Conservation (phyloP, 441 rosid species). For the Corymbia calophylla region DNA sequence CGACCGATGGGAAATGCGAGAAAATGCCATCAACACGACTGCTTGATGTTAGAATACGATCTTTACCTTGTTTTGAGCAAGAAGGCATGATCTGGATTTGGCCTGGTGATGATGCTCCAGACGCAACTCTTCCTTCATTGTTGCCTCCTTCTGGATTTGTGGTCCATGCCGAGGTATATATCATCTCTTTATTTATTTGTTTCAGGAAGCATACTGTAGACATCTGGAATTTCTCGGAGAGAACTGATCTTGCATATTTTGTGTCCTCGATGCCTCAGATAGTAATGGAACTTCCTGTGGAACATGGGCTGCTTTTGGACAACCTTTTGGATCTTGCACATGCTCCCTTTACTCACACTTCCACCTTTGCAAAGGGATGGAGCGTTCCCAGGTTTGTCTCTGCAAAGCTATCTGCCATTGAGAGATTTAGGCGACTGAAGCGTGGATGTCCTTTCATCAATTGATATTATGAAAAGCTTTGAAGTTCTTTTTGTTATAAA, state of each 20-base stretch:
- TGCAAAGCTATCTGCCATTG: not conserved
- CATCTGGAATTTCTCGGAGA: not conserved
- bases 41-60: conserved; percentile 56
- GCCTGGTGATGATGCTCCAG: conserved; percentile 85
- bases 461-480: not conserved
- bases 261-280: conserved; percentile 32
- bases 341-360: conserved; percentile 95
- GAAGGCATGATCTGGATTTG: conserved; percentile 98
- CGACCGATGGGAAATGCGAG: conserved; percentile 86
- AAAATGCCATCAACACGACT: conserved; percentile 89
- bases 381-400: conserved; percentile 75
- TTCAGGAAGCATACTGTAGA: not conserved
- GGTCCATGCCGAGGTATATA: conserved; percentile 83
- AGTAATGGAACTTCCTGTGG: conserved; percentile 96
- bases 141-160: conserved; percentile 85
- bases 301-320: conserved; percentile 91
- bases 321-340: conserved; percentile 95
- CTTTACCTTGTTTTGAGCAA: conserved; percentile 83
- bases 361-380: conserved; percentile 99
- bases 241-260: not conserved
- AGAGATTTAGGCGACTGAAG: not conserved
- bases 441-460: not conserved
- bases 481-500: not conserved
- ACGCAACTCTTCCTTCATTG: conserved; percentile 63
- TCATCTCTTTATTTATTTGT: not conserved